Conservation (phyloP, 148 eudicot species). For the Amaranthus cruentus region DNA sequence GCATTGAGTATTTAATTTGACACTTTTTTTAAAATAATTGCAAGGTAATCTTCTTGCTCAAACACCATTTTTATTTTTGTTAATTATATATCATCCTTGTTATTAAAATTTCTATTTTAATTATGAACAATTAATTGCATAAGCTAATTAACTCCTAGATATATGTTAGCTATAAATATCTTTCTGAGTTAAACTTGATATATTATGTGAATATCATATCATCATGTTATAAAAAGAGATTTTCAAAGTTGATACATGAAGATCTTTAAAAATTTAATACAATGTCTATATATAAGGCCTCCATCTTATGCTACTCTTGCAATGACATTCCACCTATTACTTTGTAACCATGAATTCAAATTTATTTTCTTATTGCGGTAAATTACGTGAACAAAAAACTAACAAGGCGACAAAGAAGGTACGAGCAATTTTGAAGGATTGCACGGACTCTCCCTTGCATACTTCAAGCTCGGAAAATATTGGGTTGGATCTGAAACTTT, state of each 20-base stretch:
- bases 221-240: conserved; percentile 12
- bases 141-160: not conserved
- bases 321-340: not conserved
- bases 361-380: not conserved
- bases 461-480: not conserved
- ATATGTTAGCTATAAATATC: conserved; percentile 7
- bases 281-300: conserved; percentile 11
- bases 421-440: not conserved
- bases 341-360: conserved; percentile 20
- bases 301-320: not conserved
- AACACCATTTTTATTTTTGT: conserved; percentile 23
- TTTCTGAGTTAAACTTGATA: conserved; percentile 19
- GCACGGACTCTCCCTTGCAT: not conserved
- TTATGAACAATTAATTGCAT: not conserved
- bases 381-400: conserved; percentile 4
- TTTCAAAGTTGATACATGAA: conserved; percentile 9
- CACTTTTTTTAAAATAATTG: too few species aligned
- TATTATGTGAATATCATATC: conserved; percentile 10
- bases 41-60: too few species aligned
- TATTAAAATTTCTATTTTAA: conserved; percentile 7
- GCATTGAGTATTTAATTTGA: too few species aligned
- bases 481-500: conserved; percentile 27
- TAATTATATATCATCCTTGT: conserved; percentile 19
- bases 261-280: conserved; percentile 27
- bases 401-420: conserved; percentile 15